These are phyloP conservation scores for Ascochyta lentis DNA, from an alignment of 2,329 filamentous ascomycete genomes.

Conservation along the genomic window DNA sequence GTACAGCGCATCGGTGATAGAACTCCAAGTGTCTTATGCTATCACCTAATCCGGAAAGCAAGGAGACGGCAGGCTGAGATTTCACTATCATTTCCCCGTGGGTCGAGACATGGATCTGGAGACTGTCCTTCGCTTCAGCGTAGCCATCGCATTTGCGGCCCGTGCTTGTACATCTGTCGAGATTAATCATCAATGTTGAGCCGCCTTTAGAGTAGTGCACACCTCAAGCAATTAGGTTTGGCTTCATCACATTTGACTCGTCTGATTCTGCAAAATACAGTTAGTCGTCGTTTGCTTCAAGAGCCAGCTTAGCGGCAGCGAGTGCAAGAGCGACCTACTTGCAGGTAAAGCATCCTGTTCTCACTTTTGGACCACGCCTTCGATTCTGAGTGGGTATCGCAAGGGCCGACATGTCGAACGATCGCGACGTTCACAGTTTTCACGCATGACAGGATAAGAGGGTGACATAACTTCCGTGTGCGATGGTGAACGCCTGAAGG, in stretches of 20 bases:
- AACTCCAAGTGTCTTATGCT: slow-evolving; percentile 43
- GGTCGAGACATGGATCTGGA: slow-evolving; percentile 5
- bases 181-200: slow-evolving; percentile 7
- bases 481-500: not conserved
- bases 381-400: slow-evolving; percentile 10
- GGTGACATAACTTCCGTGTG: not conserved
- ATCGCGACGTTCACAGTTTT: not conserved
- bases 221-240: slow-evolving; percentile 30
- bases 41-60: slow-evolving; percentile 20
- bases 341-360: slow-evolving; percentile 36
- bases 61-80: slow-evolving; percentile 5
- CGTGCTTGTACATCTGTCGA: slow-evolving; percentile 35
- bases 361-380: slow-evolving; percentile 28
- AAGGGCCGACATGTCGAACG: slow-evolving; percentile 11
- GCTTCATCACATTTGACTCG: slow-evolving; percentile 35
- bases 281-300: not conserved
- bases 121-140: slow-evolving; percentile 1
- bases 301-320: too few species aligned
- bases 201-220: not conserved
- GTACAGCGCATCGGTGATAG: slow-evolving; percentile 51
- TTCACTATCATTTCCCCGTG: not conserved
- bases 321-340: slow-evolving; percentile 24
- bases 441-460: not conserved
- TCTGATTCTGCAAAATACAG: slow-evolving; percentile 19
- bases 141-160: slow-evolving; percentile 43